Evolutionary conservation across 2,329 filamentous ascomycete genomes (phyloP).

Genomic region (Neofusicoccum umdonicola): DNA sequence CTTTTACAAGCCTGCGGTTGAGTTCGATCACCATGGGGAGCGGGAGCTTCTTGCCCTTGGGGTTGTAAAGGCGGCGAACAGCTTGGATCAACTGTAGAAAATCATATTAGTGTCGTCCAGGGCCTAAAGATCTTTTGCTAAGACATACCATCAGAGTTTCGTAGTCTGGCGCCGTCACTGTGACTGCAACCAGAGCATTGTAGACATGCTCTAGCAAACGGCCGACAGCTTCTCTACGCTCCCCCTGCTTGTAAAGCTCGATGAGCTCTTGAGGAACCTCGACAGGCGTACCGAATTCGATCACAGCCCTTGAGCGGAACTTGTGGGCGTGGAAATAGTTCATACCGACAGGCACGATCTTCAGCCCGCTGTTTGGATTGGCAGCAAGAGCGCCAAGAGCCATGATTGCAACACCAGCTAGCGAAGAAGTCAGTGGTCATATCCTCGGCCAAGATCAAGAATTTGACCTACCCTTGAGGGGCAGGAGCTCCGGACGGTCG

Average conservation of each 20-base stretch:
- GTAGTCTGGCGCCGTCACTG: conserved; percentile 88
- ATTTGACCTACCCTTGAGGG: conserved; percentile 64
- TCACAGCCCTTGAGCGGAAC: conserved; percentile 90
- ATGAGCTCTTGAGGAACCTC: conserved; percentile 81
- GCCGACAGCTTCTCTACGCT: conserved; percentile 83
- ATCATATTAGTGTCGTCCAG: neutral
- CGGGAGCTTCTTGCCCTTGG: conserved; percentile 88
- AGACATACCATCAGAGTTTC: conserved; percentile 78
- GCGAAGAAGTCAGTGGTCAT: conserved; percentile 21
- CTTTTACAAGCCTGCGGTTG: conserved; percentile 84
- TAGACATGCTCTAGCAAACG: conserved; percentile 83
- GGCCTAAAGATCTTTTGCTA: neutral
- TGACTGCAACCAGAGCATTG: conserved; percentile 80
- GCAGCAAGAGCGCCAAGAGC: conserved; percentile 84
- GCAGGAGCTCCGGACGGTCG: conserved; percentile 85
- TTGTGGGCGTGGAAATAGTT: conserved; percentile 99
- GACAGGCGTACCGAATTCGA: conserved; percentile 90
- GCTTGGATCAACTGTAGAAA: conserved; percentile 77
- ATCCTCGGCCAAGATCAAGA: neutral
- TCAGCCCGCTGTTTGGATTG: conserved; percentile 81
- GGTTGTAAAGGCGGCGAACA: conserved; percentile 87
- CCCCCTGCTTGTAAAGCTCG: conserved; percentile 77
- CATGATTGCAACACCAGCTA: conserved; percentile 95
- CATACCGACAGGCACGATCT: conserved; percentile 96
- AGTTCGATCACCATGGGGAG: conserved; percentile 91